Evolutionary conservation across 2,329 filamentous ascomycete genomes (phyloP).

Genomic region (Coniochaeta sp.): DNA sequence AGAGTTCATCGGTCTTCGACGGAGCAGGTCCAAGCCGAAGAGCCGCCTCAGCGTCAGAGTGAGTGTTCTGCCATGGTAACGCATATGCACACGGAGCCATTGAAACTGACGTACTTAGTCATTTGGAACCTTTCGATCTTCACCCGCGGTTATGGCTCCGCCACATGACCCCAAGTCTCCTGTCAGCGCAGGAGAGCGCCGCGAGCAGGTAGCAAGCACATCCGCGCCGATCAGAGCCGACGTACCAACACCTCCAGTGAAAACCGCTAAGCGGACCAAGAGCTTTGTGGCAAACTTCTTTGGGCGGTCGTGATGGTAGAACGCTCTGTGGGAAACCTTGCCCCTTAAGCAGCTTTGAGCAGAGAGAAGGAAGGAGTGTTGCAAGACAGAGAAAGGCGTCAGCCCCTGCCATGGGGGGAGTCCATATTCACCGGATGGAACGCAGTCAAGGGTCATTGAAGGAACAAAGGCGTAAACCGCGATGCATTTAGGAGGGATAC

Average conservation of each 20-base stretch:
- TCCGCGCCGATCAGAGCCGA: background rate
- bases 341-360: background rate
- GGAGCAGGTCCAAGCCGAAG: constrained; percentile 14
- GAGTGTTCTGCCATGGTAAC: background rate
- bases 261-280: constrained; percentile 30
- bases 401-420: background rate
- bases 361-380: background rate
- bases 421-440: background rate
- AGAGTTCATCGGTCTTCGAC: background rate
- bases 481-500: background rate
- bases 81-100: constrained; percentile 4
- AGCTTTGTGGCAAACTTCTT: constrained; percentile 41
- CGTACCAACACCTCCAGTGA: background rate
- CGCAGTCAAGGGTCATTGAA: no score
- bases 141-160: background rate
- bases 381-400: no score
- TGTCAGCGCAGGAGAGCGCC: background rate
- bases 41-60: constrained; percentile 30
- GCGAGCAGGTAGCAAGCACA: constrained; percentile 5
- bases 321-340: background rate
- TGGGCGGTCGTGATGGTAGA: constrained; percentile 14
- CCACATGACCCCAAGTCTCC: background rate
- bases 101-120: background rate
- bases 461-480: no score
- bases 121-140: background rate